These are phyloP conservation scores for Candida tropicalis DNA, from an alignment of 1,139 yeast species.

Conservation along the genomic window DNA sequence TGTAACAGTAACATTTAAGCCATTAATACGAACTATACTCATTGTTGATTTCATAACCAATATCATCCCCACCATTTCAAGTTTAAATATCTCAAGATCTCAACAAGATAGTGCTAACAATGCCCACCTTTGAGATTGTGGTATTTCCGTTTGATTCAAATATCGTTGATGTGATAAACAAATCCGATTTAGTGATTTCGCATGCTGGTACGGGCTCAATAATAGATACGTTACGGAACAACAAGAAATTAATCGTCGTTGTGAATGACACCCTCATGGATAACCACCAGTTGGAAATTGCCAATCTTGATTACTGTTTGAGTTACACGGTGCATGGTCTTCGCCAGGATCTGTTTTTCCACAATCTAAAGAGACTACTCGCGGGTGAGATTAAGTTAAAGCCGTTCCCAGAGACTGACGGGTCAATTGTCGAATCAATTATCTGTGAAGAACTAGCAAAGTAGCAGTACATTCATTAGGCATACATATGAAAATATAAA, in stretches of 20 bases:
- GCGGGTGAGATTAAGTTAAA: conserved; percentile 7
- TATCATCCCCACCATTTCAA: conserved; percentile 27
- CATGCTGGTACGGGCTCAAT: conserved; percentile 97
- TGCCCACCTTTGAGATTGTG: conserved; percentile 21
- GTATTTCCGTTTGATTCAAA: conserved; percentile 53
- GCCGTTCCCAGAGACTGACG: conserved; percentile 8
- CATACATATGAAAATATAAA: not conserved
- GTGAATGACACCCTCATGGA: conserved; percentile 74
- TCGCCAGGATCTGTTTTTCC: conserved; percentile 3
- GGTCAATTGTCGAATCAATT: conserved; percentile 12
- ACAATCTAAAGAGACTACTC: conserved; percentile 8
- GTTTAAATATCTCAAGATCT: conserved; percentile 9
- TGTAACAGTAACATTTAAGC: conserved; percentile 76
- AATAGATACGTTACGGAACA: conserved; percentile 65
- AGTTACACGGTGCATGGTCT: conserved; percentile 11
- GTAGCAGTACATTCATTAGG: not conserved
- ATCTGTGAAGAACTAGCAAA: conserved; percentile 13
- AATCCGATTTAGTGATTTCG: conserved; percentile 65
- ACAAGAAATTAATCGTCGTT: conserved; percentile 66
- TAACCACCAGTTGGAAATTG: conserved; percentile 85
- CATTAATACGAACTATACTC: conserved; percentile 49
- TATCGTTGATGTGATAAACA: conserved; percentile 39
- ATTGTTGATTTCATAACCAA: conserved; percentile 35
- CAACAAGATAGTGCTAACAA: not conserved
- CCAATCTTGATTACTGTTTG: conserved; percentile 32